Evolutionary conservation across 1,284 basidiomycete genomes (phyloP).

Genomic region (Tylopilus sp.): DNA sequence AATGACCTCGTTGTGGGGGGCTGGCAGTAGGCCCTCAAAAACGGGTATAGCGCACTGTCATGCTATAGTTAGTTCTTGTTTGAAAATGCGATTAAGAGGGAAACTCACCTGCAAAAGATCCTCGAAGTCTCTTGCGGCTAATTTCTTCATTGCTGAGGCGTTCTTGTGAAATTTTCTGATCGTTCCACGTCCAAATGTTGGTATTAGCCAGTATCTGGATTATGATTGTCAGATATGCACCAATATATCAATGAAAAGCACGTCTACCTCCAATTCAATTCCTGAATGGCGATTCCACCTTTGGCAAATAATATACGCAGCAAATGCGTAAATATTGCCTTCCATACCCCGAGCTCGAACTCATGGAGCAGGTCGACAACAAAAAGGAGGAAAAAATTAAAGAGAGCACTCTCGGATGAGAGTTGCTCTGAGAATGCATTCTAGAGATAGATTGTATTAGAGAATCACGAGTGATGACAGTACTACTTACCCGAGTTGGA

Average conservation of each 20-base stretch:
- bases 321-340: constrained; percentile 28
- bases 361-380: no score
- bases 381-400: no score
- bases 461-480: no score
- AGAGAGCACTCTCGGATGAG: no score
- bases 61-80: no score
- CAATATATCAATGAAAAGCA: no score
- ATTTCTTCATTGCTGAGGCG: background rate
- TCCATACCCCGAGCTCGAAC: constrained; percentile 17
- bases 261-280: no score
- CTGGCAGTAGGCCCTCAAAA: constrained; percentile 46
- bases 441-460: no score
- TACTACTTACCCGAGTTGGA: no score
- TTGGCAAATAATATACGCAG: background rate
- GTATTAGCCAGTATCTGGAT: background rate
- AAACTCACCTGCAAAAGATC: constrained; percentile 2
- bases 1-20: constrained; percentile 36
- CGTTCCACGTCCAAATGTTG: background rate
- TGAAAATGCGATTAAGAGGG: background rate
- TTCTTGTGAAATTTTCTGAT: constrained; percentile 1
- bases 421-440: no score
- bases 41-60: constrained; percentile 48
- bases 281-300: no score
- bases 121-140: background rate
- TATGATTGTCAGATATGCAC: no score